Base-by-base conservation (phyloP, 2,329 filamentous ascomycete species). In the Hypoxylon rubiginosum region DNA sequence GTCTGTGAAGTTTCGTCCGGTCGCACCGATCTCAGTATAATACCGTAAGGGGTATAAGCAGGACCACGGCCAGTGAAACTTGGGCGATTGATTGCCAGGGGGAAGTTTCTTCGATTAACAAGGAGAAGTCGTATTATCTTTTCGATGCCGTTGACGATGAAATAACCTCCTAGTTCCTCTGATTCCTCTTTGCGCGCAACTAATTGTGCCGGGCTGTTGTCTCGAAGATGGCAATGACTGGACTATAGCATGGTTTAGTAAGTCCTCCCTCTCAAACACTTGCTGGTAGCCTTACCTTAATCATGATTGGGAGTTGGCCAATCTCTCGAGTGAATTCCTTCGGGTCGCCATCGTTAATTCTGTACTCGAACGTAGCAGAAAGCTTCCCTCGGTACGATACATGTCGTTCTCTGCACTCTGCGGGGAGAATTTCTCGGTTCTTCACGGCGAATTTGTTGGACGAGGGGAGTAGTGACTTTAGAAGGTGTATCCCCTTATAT, bases 1-100 rank as follows among this genome's bases (percentile, higher is more conserved):
- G 95, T 98, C 80, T 98, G 95, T 30, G 94, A 97, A 8, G 95
- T 97, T 81, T 99, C 94, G 80, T 99, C 96, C n/a, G 94, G 94
- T 63, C 96, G 90, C 59, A 97, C 94, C 2, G 91, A 97, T 81
- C 96, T 91, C 71, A 97, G 90, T 75, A 97, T 92, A 62, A 98
- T 92, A 84, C 94, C 96, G 75, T 89, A 96, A 63, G 92, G 91
- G 10, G 94, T 97, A 82, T 97, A 99, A 67, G 92, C 88, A 19
- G 90, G 85, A 39, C 96, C 96, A 82, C 96, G 90, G 74, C 93
- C 94, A 69, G 88, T 87, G 82, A 98, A 99, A 72, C 94, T 97
- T 52, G 91, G 90, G 77, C 96, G 92, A 73, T 93, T 88, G 78
- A 98, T 97, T 50, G 95, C 95, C 88, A 97, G 92, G 54, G 96